phyloP scores from a whole-genome alignment of 805 yeast genomes.

The Candida chilensis region DNA sequence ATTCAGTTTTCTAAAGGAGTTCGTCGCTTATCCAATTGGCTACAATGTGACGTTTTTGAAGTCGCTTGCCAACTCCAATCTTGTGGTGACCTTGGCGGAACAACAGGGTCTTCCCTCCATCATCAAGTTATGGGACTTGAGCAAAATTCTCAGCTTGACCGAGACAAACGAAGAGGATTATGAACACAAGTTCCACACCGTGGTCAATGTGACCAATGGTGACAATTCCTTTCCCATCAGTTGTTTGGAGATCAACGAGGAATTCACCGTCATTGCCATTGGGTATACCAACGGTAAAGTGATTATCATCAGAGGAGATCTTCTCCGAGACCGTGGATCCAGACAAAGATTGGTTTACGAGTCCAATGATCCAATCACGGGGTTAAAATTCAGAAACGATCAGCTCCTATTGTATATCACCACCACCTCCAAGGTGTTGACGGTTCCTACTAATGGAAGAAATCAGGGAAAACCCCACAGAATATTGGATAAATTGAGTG shows the following conservation, averaged over 20 bases:
- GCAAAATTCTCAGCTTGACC: conserved; percentile 27
- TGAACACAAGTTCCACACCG: conserved; percentile 40
- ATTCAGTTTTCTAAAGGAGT: conserved; percentile 37
- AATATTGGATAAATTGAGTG: conserved; percentile 33
- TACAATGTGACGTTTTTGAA: conserved; percentile 53
- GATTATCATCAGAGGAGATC: conserved; percentile 77
- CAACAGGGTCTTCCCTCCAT: conserved; percentile 60
- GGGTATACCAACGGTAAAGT: conserved; percentile 85
- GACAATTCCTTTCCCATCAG: conserved; percentile 74
- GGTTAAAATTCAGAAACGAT: conserved; percentile 49
- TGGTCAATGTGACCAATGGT: conserved; percentile 59
- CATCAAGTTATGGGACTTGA: conserved; percentile 67
- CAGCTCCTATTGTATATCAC: conserved; percentile 53
- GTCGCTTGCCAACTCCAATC: conserved; percentile 35
- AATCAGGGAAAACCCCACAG: conserved; percentile 56
- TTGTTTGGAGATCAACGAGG: conserved; percentile 43
- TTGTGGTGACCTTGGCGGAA: conserved; percentile 69
- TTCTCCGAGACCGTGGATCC: conserved; percentile 82
- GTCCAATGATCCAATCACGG: conserved; percentile 74
- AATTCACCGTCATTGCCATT: conserved; percentile 56
- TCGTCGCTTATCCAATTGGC: conserved; percentile 56
- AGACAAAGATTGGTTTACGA: conserved; percentile 76
- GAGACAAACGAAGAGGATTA: conserved; percentile 10
- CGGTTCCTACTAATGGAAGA: conserved; percentile 71
- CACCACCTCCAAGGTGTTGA: conserved; percentile 63